These are phyloP conservation scores for Cladorrhinum sp. DNA, from an alignment of 2,329 filamentous ascomycete genomes.

Conservation along the genomic window DNA sequence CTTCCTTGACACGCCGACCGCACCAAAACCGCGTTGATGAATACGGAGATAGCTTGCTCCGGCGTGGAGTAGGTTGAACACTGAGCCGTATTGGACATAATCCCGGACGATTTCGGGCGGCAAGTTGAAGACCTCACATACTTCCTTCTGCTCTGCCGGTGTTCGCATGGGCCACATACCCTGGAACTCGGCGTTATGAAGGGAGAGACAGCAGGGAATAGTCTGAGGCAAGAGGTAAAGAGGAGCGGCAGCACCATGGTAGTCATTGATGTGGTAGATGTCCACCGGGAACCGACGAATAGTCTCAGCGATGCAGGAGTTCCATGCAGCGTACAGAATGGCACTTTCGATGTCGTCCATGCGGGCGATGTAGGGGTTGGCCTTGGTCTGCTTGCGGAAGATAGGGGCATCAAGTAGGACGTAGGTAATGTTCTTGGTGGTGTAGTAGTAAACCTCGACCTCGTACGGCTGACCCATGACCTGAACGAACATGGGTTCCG, in stretches of 20 bases:
- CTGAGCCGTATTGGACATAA: conserved; percentile 66
- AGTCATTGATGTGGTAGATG: conserved; percentile 41
- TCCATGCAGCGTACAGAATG: conserved; percentile 69
- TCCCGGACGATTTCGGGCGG: conserved; percentile 53
- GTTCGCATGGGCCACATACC: conserved; percentile 67
- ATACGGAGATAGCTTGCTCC: conserved; percentile 63
- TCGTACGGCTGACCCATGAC: conserved; percentile 60
- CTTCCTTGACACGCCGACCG: conserved; percentile 66
- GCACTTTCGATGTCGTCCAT: conserved; percentile 69
- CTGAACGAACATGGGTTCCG: conserved; percentile 60
- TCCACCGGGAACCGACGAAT: conserved; percentile 54
- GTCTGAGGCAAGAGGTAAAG: conserved; percentile 62
- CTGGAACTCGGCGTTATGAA: conserved; percentile 69
- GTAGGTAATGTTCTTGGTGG: conserved; percentile 63
- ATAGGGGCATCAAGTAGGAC: conserved; percentile 65
- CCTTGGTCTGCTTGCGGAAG: conserved; percentile 61
- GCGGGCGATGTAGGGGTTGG: conserved; percentile 62
- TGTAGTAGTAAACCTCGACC: conserved; percentile 62
- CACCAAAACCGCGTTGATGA: conserved; percentile 65
- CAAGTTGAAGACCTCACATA: conserved; percentile 64
- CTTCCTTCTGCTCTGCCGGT: conserved; percentile 58
- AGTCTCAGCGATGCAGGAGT: conserved; percentile 64
- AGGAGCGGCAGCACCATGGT: conserved; percentile 47
- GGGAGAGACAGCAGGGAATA: conserved; percentile 60
- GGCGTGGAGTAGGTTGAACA: conserved; percentile 68